These are phyloP conservation scores for Sphagnum tenellum DNA, from an alignment of 225 moss, liverwort and hornwort species.

Conservation along the genomic window DNA sequence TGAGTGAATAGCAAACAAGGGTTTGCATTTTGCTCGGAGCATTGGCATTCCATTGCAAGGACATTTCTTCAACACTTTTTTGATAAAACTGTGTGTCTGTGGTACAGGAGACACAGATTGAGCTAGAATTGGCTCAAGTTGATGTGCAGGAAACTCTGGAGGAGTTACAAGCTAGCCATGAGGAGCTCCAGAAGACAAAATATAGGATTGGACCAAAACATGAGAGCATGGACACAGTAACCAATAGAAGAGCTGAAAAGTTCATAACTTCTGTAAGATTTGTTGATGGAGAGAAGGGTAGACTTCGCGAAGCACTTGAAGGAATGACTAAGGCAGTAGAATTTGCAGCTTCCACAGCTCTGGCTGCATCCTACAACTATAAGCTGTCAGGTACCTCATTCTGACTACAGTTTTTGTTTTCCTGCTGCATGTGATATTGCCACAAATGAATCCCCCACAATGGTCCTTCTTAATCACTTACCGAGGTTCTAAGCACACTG, in stretches of 20 bases:
- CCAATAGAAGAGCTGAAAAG: background rate
- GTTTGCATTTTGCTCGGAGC: no score
- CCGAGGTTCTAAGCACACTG: no score
- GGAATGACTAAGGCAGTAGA: conserved; percentile 4
- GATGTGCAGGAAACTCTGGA: conserved; percentile 1
- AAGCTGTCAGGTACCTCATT: conserved; percentile 1
- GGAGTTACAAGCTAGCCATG: background rate
- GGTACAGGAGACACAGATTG: conserved; percentile 7
- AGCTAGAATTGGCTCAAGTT: conserved; percentile 5
- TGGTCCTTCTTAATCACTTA: no score
- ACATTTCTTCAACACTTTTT: no score
- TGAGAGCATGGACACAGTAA: background rate
- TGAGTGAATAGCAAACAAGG: background rate
- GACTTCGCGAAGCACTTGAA: conserved; percentile 2
- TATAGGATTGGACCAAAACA: background rate
- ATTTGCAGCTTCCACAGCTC: conserved; percentile 1
- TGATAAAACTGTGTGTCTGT: no score
- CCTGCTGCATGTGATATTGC: no score
- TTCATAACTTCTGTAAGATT: background rate
- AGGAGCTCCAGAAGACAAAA: conserved; percentile 2
- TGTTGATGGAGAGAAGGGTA: background rate
- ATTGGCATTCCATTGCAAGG: no score
- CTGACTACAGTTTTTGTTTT: no score
- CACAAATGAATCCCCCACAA: no score
- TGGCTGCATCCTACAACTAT: conserved; percentile 2